These are phyloP conservation scores for Cladophialophora bantiana DNA, from an alignment of 2,329 filamentous ascomycete genomes.

Conservation along the genomic window DNA sequence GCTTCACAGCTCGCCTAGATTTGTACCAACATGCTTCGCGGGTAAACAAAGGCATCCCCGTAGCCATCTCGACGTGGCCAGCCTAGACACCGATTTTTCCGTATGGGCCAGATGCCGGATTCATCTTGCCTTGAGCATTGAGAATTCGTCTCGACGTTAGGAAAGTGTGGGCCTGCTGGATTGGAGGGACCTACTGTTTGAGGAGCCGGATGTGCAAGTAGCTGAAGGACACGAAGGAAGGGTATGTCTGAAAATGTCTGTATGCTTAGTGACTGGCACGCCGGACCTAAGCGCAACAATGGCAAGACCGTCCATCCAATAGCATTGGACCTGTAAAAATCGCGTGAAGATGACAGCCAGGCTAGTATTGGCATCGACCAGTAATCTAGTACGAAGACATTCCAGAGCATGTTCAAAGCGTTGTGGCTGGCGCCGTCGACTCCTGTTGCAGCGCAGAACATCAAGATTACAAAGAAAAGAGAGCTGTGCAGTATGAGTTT, in stretches of 20 bases:
- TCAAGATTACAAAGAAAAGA: neutral
- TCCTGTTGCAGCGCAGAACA: neutral
- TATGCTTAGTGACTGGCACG: neutral
- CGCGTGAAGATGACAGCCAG: neutral
- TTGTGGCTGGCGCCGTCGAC: neutral
- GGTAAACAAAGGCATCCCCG: constrained; percentile 56
- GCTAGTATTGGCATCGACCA: neutral
- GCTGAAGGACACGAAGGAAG: neutral
- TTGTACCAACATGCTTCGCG: constrained; percentile 50
- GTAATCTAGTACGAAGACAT: neutral
- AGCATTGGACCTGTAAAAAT: neutral
- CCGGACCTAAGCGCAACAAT: neutral
- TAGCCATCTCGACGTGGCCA: constrained; percentile 48
- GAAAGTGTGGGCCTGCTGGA: neutral
- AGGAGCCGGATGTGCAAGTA: neutral
- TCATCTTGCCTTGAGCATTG: constrained; percentile 50
- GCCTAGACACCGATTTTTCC: constrained; percentile 49
- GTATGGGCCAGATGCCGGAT: constrained; percentile 50
- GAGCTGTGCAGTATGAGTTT: neutral
- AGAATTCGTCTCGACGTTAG: neutral
- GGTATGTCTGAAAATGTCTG: neutral
- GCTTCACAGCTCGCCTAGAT: constrained; percentile 58
- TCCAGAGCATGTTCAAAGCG: neutral
- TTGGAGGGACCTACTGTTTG: neutral
- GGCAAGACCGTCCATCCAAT: neutral